Conservation (phyloP, 2,329 filamentous ascomycete species). For the Gnomoniopsis smithogilvyi region DNA sequence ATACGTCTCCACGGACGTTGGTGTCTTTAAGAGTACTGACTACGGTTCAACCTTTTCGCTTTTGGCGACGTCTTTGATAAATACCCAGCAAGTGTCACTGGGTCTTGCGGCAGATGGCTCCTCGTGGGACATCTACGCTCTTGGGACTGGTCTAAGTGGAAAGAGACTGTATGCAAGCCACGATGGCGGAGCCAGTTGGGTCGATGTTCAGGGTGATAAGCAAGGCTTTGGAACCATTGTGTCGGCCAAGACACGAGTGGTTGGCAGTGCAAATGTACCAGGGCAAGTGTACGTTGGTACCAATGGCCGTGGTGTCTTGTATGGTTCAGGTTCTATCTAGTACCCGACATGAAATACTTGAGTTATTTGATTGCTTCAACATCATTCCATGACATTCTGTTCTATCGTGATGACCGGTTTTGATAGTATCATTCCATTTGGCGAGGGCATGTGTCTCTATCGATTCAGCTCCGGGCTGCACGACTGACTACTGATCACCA, state of each 20-base stretch:
- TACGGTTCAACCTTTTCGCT: slow-evolving; percentile 45
- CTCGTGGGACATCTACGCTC: slow-evolving; percentile 44
- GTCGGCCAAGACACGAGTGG: slow-evolving; percentile 30
- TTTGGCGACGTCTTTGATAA: slow-evolving; percentile 31
- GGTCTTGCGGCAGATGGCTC: slow-evolving; percentile 33
- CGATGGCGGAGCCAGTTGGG: slow-evolving; percentile 40
- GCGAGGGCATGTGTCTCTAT: too few species aligned
- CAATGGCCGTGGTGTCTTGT: slow-evolving; percentile 45
- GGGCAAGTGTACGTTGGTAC: slow-evolving; percentile 47
- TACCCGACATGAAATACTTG: not conserved
- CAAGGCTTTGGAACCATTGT: slow-evolving; percentile 42
- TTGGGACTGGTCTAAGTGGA: slow-evolving; percentile 39
- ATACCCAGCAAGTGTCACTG: slow-evolving; percentile 40
- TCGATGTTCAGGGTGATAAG: slow-evolving; percentile 39
- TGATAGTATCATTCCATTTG: too few species aligned
- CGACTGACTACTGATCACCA: too few species aligned
- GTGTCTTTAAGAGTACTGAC: slow-evolving; percentile 51
- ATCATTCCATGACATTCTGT: too few species aligned
- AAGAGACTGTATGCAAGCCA: slow-evolving; percentile 41
- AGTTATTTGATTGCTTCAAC: too few species aligned
- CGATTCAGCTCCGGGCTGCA: too few species aligned
- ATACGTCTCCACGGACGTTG: slow-evolving; percentile 51
- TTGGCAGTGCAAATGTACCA: slow-evolving; percentile 42
- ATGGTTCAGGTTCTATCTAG: slow-evolving; percentile 21
- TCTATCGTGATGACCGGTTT: too few species aligned